Base-by-base conservation (phyloP, 441 rosid species). In the Erysimum pusillum region DNA sequence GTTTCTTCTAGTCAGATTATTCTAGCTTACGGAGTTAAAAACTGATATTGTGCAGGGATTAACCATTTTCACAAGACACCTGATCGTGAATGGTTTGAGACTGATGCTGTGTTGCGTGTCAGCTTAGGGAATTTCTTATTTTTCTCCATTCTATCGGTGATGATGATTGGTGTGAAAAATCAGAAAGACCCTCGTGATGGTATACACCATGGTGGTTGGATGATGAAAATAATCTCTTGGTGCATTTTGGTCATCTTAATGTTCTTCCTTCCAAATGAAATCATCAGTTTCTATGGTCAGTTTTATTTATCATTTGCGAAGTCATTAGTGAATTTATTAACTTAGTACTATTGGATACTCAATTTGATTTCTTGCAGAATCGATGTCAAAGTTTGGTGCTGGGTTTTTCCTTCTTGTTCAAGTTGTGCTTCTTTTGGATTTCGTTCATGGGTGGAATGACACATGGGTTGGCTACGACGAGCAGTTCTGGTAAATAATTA, bases 181-280 rank as follows among this genome's bases (percentile, higher is more conserved):
- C 97, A 90, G 82, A 94, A 82, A 84, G 99, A 94, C 83, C 98
- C 97, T 73, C 97, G 97, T 70, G 99, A 94, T 61, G 81, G 90
- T 66, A 76, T 94, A 73, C 99, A 94, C 80, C 99, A 91, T 42
- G 99, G 99, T 71, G 98, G 99, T 70, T 94, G 99, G 99, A 94
- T 92, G 99, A 86, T 87, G 86, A 94, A 94, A 79, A 49, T 92
- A 6, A 87, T 94, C 64, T 84, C 83, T 71, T 94, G 97, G 98
- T 92, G 82, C 75, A 79, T 94, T 65, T 59, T 94, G 84, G 93
- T 94, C 42, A 87, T 92, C 79, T 84, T 95, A 18, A 92, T 88
- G 92, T 94, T 94, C 83, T 94, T 94, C 74, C 82, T 94, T 79
- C 98, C 99, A 1, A 94, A 92, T 69, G 98, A 92, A 84, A 70